Conservation (phyloP, 768 basidiomycete genomes). For the Kwoniella europaea region DNA sequence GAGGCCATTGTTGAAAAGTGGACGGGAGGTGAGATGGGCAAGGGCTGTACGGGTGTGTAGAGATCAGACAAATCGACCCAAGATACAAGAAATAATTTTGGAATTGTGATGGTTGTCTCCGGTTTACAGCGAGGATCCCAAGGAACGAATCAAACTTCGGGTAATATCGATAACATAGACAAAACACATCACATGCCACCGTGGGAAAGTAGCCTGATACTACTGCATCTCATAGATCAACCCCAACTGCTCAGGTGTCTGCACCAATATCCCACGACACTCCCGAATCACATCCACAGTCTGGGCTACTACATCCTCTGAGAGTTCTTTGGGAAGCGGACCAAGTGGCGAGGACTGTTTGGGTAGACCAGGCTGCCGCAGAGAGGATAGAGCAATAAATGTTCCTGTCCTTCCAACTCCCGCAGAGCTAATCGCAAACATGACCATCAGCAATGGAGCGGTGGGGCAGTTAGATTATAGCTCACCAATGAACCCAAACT, state of each 20-base stretch:
- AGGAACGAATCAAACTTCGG: constrained; percentile 1
- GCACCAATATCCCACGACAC: constrained; percentile 50
- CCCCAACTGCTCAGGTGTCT: constrained; percentile 46
- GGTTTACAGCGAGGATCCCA: neutral
- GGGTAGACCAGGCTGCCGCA: constrained; percentile 27
- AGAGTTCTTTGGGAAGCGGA: constrained; percentile 37
- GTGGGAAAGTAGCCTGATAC: neutral
- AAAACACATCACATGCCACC: neutral
- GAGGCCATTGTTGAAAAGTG: constrained; percentile 2
- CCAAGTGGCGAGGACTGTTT: constrained; percentile 37
- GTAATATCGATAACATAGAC: neutral
- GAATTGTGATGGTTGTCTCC: neutral
- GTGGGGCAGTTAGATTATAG: neutral
- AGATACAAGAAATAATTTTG: neutral
- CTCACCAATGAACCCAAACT: constrained; percentile 58
- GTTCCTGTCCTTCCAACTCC: constrained; percentile 58
- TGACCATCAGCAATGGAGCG: constrained; percentile 1
- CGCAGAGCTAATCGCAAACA: constrained; percentile 43
- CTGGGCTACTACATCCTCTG: constrained; percentile 42
- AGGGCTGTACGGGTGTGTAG: too few relatives aligned
- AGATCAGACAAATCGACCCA: too few relatives aligned
- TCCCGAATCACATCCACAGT: constrained; percentile 54
- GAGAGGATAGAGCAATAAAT: constrained; percentile 56
- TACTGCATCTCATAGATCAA: constrained; percentile 47
- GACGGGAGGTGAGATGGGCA: neutral